These are phyloP conservation scores for Zymoseptoria passerinii DNA, from an alignment of 2,329 filamentous ascomycete species.

Conservation along the genomic window DNA sequence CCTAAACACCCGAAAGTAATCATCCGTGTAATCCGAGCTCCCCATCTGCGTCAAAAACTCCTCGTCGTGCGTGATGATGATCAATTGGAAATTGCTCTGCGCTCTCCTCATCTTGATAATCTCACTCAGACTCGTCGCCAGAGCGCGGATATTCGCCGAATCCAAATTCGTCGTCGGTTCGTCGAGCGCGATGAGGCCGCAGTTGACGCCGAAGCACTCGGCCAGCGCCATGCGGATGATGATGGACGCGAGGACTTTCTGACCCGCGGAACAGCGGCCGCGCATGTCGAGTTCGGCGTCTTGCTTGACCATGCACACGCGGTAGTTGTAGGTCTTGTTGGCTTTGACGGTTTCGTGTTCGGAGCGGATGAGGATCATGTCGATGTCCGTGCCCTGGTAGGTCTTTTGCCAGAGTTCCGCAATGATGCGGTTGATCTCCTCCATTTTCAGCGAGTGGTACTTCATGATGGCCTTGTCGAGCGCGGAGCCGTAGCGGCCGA, in stretches of 20 bases:
- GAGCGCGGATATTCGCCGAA: slow-evolving; percentile 82
- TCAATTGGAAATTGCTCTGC: slow-evolving; percentile 93
- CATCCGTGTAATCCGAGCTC: slow-evolving; percentile 84
- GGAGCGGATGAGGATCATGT: slow-evolving; percentile 89
- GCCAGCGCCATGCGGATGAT: slow-evolving; percentile 94
- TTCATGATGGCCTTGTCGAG: slow-evolving; percentile 96
- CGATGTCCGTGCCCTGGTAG: slow-evolving; percentile 94
- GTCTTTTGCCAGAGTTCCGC: slow-evolving; percentile 96
- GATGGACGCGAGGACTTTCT: slow-evolving; percentile 93
- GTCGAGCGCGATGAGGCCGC: slow-evolving; percentile 90
- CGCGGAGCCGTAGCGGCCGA: slow-evolving; percentile 71
- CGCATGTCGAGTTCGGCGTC: slow-evolving; percentile 99
- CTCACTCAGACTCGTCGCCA: slow-evolving; percentile 74
- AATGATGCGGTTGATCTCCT: slow-evolving; percentile 90
- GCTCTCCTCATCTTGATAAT: slow-evolving; percentile 78
- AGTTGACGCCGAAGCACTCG: slow-evolving; percentile 93
- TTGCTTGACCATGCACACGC: slow-evolving; percentile 93
- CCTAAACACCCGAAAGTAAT: slow-evolving; percentile 78
- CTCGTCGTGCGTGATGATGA: slow-evolving; percentile 98
- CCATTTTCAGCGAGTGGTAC: slow-evolving; percentile 94
- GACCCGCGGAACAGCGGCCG: slow-evolving; percentile 89
- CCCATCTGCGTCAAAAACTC: slow-evolving; percentile 91
- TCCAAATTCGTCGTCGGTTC: slow-evolving; percentile 97
- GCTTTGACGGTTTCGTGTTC: slow-evolving; percentile 60
- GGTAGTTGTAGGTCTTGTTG: slow-evolving; percentile 90